Evolutionary conservation across 2,329 filamentous ascomycete species (phyloP).

Genomic region (Pseudocercospora pini-densiflorae): DNA sequence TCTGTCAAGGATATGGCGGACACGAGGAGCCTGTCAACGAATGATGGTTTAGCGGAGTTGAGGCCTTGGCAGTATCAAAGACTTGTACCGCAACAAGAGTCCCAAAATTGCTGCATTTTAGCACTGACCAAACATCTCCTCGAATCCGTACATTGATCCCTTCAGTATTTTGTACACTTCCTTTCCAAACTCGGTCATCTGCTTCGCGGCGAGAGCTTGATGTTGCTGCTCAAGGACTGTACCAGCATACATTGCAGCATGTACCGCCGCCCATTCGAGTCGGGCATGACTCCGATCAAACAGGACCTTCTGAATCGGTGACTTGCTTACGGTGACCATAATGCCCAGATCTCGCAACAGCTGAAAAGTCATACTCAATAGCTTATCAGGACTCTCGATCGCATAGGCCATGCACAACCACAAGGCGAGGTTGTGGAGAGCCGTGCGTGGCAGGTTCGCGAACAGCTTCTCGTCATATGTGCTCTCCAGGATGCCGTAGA

Average conservation of each 20-base stretch:
- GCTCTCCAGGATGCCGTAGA: slow-evolving; percentile 12
- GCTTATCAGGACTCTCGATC: not conserved
- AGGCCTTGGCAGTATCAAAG: not conserved
- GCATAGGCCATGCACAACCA: slow-evolving; percentile 27
- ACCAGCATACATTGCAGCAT: slow-evolving; percentile 9
- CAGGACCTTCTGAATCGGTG: not conserved
- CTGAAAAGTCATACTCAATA: slow-evolving; percentile 5
- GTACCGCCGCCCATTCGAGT: not conserved
- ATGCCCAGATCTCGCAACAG: slow-evolving; percentile 24
- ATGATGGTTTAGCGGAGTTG: too few species aligned
- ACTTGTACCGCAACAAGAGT: too few species aligned
- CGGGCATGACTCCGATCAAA: not conserved
- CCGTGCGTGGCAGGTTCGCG: slow-evolving; percentile 18
- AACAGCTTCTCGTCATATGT: slow-evolving; percentile 21
- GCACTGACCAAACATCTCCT: not conserved
- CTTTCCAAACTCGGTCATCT: slow-evolving; percentile 21
- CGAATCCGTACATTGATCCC: slow-evolving; percentile 22
- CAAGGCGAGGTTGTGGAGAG: slow-evolving; percentile 16
- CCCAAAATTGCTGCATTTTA: not conserved
- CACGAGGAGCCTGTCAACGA: not conserved
- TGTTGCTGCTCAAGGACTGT: not conserved
- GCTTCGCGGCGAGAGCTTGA: slow-evolving; percentile 5
- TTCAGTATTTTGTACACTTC: slow-evolving; percentile 20
- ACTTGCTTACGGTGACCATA: slow-evolving; percentile 6
- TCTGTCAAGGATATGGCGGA: not conserved